phyloP scores from a whole-genome alignment of 768 basidiomycete species.

The Daedalea quercina region DNA sequence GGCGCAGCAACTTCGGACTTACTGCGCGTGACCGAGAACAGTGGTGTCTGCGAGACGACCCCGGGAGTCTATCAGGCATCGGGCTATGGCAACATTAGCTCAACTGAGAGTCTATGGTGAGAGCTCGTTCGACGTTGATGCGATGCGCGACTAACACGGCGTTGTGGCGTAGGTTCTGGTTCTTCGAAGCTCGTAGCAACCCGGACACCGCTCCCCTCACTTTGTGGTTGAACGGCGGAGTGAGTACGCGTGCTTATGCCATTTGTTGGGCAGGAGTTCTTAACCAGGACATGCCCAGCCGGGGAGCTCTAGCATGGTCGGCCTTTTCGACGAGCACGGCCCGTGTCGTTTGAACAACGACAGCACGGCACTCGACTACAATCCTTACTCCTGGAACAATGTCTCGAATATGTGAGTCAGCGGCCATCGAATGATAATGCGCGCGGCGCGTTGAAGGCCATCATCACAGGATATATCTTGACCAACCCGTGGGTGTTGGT shows the following conservation, averaged over 20 bases:
- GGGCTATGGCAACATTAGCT: constrained; percentile 55
- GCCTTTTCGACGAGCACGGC: constrained; percentile 36
- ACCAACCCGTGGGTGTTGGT: constrained; percentile 56
- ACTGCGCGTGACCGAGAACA: constrained; percentile 52
- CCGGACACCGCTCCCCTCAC: constrained; percentile 55
- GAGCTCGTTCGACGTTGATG: constrained; percentile 1
- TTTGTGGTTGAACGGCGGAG: constrained; percentile 59
- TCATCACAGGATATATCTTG: constrained; percentile 49
- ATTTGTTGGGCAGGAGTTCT: too few relatives aligned
- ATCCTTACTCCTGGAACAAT: constrained; percentile 56
- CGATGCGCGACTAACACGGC: neutral
- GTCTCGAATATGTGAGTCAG: constrained; percentile 37
- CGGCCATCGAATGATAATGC: neutral
- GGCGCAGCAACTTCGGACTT: neutral
- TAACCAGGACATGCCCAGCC: constrained; percentile 17
- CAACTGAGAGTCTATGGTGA: constrained; percentile 54
- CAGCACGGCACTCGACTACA: constrained; percentile 38
- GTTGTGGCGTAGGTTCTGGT: constrained; percentile 51
- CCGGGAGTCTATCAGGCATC: constrained; percentile 56
- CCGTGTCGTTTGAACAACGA: constrained; percentile 44
- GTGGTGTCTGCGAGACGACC: constrained; percentile 59
- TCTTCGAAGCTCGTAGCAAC: constrained; percentile 58
- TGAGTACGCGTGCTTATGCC: constrained; percentile 13
- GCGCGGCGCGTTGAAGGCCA: neutral
- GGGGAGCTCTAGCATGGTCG: constrained; percentile 33